Percentiles rank a stretch among this genome's conserved stretches.
Conservation (phyloP, 495 filamentous ascomycete species). For the Hapsidospora chrysogenum region DNA sequence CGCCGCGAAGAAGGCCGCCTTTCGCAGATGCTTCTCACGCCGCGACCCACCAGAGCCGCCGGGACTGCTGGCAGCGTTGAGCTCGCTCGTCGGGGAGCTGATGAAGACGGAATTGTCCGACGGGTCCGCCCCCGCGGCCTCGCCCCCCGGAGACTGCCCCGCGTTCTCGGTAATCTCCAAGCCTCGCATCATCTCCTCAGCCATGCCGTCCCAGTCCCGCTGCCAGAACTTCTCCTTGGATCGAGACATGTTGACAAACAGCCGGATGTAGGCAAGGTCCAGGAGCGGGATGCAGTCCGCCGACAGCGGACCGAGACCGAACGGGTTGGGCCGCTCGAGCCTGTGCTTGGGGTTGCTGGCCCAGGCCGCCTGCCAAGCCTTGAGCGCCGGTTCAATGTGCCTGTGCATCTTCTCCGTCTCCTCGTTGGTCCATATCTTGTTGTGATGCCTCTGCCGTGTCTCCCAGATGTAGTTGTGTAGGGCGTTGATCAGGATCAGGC, state of each 20-base stretch:
- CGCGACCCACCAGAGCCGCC: conserved; percentile 11
- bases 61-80: conserved; percentile 13
- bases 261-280: conserved; percentile 81
- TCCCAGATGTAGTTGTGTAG: conserved; percentile 99
- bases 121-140: conserved; percentile 29
- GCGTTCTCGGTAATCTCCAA: conserved; percentile 54
- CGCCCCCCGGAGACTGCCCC: conserved; percentile 45
- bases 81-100: conserved; percentile 37
- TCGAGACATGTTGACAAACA: conserved; percentile 83
- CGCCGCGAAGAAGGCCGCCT: conserved; percentile 87
- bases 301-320: conserved; percentile 72
- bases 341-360: conserved; percentile 74
- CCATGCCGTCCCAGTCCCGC: conserved; percentile 84
- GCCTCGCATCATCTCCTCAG: conserved; percentile 73
- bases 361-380: conserved; percentile 94
- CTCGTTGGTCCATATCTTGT: conserved; percentile 74
- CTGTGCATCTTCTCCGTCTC: conserved; percentile 95
- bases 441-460: conserved; percentile 79
- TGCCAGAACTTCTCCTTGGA: conserved; percentile 93
- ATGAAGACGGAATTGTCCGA: conserved; percentile 35
- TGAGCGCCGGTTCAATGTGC: conserved; percentile 85
- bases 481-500: conserved; percentile 84
- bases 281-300: conserved; percentile 91
- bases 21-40: conserved; percentile 77
- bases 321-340: conserved; percentile 76